A percentile compares a stretch with the other conserved stretches of the same genome.
These are phyloP conservation scores for Pleurotus giganteus DNA, from an alignment of 768 basidiomycete species.

Conservation along the genomic window DNA sequence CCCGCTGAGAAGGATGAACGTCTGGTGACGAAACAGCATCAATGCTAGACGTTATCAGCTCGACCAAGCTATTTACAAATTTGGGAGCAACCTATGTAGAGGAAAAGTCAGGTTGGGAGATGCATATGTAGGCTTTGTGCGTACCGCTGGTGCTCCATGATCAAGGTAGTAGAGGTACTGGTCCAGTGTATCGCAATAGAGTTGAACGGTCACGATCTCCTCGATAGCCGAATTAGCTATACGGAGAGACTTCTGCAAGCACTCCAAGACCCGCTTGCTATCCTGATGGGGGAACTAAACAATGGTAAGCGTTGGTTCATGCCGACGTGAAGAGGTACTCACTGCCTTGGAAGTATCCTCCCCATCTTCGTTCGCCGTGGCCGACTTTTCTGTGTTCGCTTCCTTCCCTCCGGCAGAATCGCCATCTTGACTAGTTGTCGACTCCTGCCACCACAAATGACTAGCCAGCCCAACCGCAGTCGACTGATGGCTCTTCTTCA, in stretches of 20 bases:
- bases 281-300: slow-evolving; percentile 82
- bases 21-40: slow-evolving; percentile 88
- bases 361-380: slow-evolving; percentile 38
- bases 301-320: slow-evolving; percentile 1
- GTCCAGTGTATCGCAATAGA: slow-evolving; percentile 95
- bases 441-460: slow-evolving; percentile 98
- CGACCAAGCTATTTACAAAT: slow-evolving; percentile 95
- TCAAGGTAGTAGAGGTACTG: slow-evolving; percentile 97
- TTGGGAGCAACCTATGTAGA: slow-evolving; percentile 81
- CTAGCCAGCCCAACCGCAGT: slow-evolving; percentile 93
- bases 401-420: slow-evolving; percentile 33
- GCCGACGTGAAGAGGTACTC: slow-evolving; percentile 26
- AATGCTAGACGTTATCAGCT: slow-evolving; percentile 91
- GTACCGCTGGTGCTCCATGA: slow-evolving; percentile 85
- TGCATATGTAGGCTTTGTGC: slow-evolving; percentile 24
- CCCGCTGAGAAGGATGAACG: slow-evolving; percentile 84
- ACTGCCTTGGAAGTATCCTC: slow-evolving; percentile 52
- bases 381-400: slow-evolving; percentile 35
- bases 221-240: slow-evolving; percentile 97
- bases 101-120: not conserved
- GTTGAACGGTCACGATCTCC: slow-evolving; percentile 93
- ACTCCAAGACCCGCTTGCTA: slow-evolving; percentile 96
- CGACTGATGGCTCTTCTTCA: slow-evolving; percentile 98
- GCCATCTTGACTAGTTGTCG: slow-evolving; percentile 31
- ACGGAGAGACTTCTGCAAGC: slow-evolving; percentile 92